Percentiles rank a stretch among this genome's conserved stretches.
Conservation (phyloP, 1,284 basidiomycete species). For the Ceratobasidium theobromae region DNA sequence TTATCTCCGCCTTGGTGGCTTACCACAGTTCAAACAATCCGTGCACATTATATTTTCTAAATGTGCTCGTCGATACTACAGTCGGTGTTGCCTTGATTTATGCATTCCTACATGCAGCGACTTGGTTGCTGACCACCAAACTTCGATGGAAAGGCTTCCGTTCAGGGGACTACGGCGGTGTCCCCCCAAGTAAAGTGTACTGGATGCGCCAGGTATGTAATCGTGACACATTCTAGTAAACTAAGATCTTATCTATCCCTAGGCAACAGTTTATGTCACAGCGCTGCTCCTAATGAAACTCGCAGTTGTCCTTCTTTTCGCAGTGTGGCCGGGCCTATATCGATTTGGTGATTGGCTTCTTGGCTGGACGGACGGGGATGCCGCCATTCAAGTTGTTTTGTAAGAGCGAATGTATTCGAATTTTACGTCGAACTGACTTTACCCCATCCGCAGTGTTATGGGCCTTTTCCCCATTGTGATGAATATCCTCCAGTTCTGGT, state of each 20-base stretch:
- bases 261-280: constrained; percentile 77
- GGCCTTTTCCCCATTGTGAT: constrained; percentile 90
- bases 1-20: constrained; percentile 73
- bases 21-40: constrained; percentile 72
- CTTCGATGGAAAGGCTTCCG: constrained; percentile 74
- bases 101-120: constrained; percentile 68
- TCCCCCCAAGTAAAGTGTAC: constrained; percentile 65
- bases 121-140: constrained; percentile 65
- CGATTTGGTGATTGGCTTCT: constrained; percentile 79
- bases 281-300: constrained; percentile 90
- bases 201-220: constrained; percentile 69
- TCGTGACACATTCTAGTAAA: neutral
- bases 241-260: neutral
- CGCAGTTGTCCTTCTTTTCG: constrained; percentile 73
- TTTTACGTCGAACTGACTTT: constrained; percentile 9
- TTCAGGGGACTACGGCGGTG: constrained; percentile 81
- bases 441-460: constrained; percentile 65
- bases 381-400: constrained; percentile 80
- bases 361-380: constrained; percentile 70
- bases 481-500: constrained; percentile 89
- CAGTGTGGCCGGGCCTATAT: constrained; percentile 70
- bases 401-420: constrained; percentile 47
- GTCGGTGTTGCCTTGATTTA: constrained; percentile 88
- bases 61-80: constrained; percentile 93
- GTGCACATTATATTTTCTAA: constrained; percentile 90